Conservation (phyloP, 768 basidiomycete genomes). For the Tylopilus rubrobrunneus region DNA sequence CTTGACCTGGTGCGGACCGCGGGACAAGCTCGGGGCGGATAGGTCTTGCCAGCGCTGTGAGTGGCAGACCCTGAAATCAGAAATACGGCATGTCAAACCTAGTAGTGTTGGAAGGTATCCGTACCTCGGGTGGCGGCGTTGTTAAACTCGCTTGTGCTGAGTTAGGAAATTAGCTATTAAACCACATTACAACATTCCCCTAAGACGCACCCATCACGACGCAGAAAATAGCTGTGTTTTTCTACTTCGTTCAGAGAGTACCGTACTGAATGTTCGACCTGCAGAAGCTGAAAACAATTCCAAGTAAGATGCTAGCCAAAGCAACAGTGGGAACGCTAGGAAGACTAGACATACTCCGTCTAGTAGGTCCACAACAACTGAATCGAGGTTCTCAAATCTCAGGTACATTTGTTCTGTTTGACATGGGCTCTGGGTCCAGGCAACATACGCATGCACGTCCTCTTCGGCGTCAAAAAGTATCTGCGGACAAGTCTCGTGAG, state of each 20-base stretch:
- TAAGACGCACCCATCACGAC: constrained; percentile 18
- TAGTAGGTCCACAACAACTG: constrained; percentile 25
- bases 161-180: constrained; percentile 3
- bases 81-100: not conserved
- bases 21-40: constrained; percentile 22
- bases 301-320: not conserved
- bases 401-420: constrained; percentile 20
- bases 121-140: constrained; percentile 19
- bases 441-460: constrained; percentile 21
- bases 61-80: constrained; percentile 7
- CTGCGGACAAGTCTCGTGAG: constrained; percentile 16
- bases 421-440: constrained; percentile 10
- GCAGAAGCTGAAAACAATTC: constrained; percentile 16
- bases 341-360: constrained; percentile 24
- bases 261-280: constrained; percentile 9
- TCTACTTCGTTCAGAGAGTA: constrained; percentile 20
- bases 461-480: constrained; percentile 28
- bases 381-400: constrained; percentile 19
- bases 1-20: not conserved
- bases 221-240: constrained; percentile 23
- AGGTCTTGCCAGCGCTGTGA: constrained; percentile 15
- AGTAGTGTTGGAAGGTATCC: not conserved
- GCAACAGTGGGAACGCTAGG: not conserved
- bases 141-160: constrained; percentile 24
- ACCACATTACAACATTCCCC: not conserved